Base-by-base conservation (phyloP, 306 rosid species). In the Aeschynomene evenia region DNA sequence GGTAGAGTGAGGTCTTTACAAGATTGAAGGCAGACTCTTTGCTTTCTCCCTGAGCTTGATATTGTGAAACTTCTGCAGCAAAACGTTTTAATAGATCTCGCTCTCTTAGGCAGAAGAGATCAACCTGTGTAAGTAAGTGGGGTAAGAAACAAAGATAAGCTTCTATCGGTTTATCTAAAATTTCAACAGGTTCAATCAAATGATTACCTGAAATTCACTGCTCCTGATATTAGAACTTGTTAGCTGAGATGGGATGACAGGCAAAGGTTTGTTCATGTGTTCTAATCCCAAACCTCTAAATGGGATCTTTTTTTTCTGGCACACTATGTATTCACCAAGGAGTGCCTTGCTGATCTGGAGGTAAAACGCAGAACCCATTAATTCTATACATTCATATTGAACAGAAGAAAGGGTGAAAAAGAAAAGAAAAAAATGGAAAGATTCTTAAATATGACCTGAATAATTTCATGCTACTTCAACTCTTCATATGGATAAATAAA, bases 261-360 rank as follows among this genome's bases (percentile, higher is more conserved):
- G 96, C 48, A 60, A 72, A 56, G 91, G 81, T 54, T 73, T 65
- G 81, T 93, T 90, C 97, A 93, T 93, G 84, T 93, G 91, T 63
- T 88, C 98, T 66, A 93, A 85, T 48, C 97, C 98, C 70, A 90
- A 76, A 19, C 89, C 89, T 58, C 75, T 78, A 78, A 85, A 86
- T 66, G 97, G 97, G 56, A 79, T 84, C 55, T 83, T 90, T 81
- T 63, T 84, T 63, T 67, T 90, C 82, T 82, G 80, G 68, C 82
- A 77, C 42, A 87, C 83, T 58, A 79, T 13, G 78, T 75, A 90
- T 77, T 86, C 97, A 39, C 75, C 84, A 55, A 85, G 82, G 59
- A 93, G 91, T 51, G 97, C 94, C 86, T 93, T 93, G 96, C 98
- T 88, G 67, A 90, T 85, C 98, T 93, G 94, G 94, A 24, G 54